These are phyloP conservation scores for Chaetomium sp. DNA, from an alignment of 2,329 filamentous ascomycete species.

Conservation along the genomic window DNA sequence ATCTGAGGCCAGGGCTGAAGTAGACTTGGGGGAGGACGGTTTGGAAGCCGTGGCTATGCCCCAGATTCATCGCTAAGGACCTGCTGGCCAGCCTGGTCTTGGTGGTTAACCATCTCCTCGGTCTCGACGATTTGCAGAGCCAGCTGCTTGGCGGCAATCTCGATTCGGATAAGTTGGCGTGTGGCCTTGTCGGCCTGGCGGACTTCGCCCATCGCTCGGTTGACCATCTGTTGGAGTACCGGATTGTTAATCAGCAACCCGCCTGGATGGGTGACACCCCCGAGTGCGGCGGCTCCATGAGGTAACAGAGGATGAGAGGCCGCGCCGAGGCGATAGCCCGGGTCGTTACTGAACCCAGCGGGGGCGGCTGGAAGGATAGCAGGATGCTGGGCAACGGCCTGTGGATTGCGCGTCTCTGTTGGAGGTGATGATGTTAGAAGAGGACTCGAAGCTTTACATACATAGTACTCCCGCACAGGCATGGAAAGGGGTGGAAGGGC, in stretches of 20 bases:
- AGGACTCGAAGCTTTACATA: background rate
- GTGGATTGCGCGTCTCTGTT: constrained; percentile 41
- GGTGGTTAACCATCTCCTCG: constrained; percentile 36
- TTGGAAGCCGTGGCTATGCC: constrained; percentile 8
- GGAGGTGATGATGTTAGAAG: background rate
- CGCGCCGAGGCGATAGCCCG: constrained; percentile 15
- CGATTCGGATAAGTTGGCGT: constrained; percentile 45
- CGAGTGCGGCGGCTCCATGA: constrained; percentile 14
- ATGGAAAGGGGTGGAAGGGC: background rate
- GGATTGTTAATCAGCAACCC: constrained; percentile 29
- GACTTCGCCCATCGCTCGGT: constrained; percentile 42
- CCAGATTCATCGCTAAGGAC: constrained; percentile 22
- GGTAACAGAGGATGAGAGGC: constrained; percentile 16
- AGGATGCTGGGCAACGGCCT: constrained; percentile 23
- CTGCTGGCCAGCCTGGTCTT: constrained; percentile 21
- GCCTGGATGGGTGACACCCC: constrained; percentile 12
- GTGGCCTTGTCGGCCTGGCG: constrained; percentile 37
- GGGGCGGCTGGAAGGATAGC: constrained; percentile 17
- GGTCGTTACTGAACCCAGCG: constrained; percentile 15
- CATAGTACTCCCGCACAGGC: background rate
- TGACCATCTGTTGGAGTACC: constrained; percentile 37
- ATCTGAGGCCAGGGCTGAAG: too few relatives aligned
- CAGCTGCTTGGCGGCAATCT: constrained; percentile 48
- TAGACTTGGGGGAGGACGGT: too few relatives aligned
- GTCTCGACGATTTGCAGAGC: constrained; percentile 47